Base-by-base conservation (phyloP, 2,329 filamentous ascomycete genomes). In the Fusarium nematophilum region DNA sequence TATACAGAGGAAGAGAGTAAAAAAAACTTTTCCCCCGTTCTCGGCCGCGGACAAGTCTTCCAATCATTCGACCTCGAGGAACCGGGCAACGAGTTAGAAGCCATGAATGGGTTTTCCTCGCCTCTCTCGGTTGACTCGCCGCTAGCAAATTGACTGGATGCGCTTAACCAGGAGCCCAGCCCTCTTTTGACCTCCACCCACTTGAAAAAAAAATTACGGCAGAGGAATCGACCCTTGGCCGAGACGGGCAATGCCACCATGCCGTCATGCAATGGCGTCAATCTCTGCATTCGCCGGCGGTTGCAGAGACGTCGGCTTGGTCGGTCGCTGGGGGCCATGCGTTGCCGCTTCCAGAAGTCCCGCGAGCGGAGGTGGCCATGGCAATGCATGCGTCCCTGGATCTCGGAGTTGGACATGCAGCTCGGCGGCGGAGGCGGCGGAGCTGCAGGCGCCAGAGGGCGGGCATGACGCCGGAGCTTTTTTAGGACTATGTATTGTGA, bases 191-290 rank as follows among this genome's bases (percentile, higher is more conserved):
- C 21, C 21, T 21, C 21, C 21, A 21, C 15, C 45, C 45, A 48
- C 45, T 37, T 48, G 30, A 40, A 21, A 27, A 61, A 48, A 57
- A 33, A 39, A 33, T 29, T 50, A 30, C 31, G 39, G 42, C 42
- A 45, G 36, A 26, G 17, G 45, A 14, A 46, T 48, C 61, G 38
- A 27, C 46, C 46, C 51, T 61, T 64, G 60, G 48, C 60, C 62
- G 55, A 63, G 53, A 65, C 44, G 42, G 46, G 57, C 53, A 56
- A 66, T 69, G 58, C 65, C 65, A 68, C 56, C 67, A 70, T 69
- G 67, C 61, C 56, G 52, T 62, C 64, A 64, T 58, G 44, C 63
- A 55, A 69, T 69, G 67, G 67, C 67, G 67, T 69, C 67, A 69
- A 62, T 59, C 40, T 62, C 39, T 61, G 62, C 46, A 38, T 64